phyloP scores from a whole-genome alignment of 2,329 filamentous ascomycete genomes.

The Nannizziopsis barbatae region DNA sequence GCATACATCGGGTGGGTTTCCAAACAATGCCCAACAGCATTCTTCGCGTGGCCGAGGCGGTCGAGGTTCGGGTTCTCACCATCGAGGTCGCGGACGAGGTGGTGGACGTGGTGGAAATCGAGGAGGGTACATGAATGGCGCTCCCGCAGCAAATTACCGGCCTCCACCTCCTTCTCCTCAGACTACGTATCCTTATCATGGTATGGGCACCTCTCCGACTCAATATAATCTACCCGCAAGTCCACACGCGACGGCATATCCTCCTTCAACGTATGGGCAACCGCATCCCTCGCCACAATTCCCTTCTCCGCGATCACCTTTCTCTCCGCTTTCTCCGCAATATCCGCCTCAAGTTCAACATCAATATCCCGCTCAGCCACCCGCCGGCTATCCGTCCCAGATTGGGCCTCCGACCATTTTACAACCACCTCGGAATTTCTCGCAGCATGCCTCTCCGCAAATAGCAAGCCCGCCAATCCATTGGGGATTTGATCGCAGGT shows the following conservation, averaged over 20 bases:
- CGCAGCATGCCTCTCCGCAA: constrained; percentile 23
- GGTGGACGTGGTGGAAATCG: constrained; percentile 25
- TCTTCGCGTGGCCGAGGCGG: constrained; percentile 6
- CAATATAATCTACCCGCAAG: constrained; percentile 14
- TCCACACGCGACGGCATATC: constrained; percentile 11
- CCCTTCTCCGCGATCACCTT: constrained; percentile 4
- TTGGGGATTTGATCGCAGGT: constrained; percentile 41
- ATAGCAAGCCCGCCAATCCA: constrained; percentile 47
- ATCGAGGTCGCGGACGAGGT: constrained; percentile 20
- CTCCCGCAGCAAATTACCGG: constrained; percentile 5
- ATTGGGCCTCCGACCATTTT: constrained; percentile 17
- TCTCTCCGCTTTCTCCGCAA: constrained; percentile 12
- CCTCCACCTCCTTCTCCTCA: constrained; percentile 20
- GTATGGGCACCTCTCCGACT: constrained; percentile 7
- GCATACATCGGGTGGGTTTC: neutral
- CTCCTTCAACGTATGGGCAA: constrained; percentile 3
- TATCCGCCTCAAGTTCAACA: constrained; percentile 16
- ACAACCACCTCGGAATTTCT: constrained; percentile 15
- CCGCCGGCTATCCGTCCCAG: constrained; percentile 18
- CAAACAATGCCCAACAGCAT: neutral
- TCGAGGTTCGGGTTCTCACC: constrained; percentile 6
- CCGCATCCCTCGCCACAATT: constrained; percentile 2
- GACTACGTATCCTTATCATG: constrained; percentile 14
- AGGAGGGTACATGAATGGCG: constrained; percentile 20
- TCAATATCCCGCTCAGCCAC: constrained; percentile 17